Conservation (phyloP, 495 filamentous ascomycete species). For the Penicillium chermesinum region DNA sequence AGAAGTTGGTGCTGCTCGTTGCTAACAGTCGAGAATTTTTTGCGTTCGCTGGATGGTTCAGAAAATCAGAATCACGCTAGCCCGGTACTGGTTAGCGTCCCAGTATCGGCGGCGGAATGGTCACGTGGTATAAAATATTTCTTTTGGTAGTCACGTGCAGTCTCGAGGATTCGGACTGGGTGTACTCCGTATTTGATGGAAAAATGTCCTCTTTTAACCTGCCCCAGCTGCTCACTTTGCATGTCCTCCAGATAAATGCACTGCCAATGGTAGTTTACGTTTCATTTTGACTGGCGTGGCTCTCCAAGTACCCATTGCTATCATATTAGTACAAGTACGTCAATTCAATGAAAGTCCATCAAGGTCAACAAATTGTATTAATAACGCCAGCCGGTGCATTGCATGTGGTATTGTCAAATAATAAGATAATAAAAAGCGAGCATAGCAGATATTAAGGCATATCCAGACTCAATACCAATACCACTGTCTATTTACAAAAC, state of each 20-base stretch:
- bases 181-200: too few relatives aligned
- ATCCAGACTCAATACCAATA: constrained; percentile 3
- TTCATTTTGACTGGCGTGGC: too few relatives aligned
- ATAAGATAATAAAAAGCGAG: not conserved
- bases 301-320: too few relatives aligned
- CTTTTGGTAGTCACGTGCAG: too few relatives aligned
- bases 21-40: constrained; percentile 45
- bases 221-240: too few relatives aligned
- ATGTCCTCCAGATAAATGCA: too few relatives aligned
- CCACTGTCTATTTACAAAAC: constrained; percentile 10
- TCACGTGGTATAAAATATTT: too few relatives aligned
- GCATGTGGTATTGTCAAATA: not conserved
- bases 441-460: constrained; percentile 3
- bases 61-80: constrained; percentile 45
- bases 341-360: too few relatives aligned
- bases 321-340: too few relatives aligned
- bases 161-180: too few relatives aligned
- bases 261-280: too few relatives aligned
- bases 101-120: constrained; percentile 7
- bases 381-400: constrained; percentile 5
- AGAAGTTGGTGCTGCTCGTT: constrained; percentile 40
- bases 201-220: too few relatives aligned
- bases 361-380: not conserved
- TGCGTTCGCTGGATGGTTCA: constrained; percentile 40
- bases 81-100: constrained; percentile 19